Base-by-base conservation (phyloP, 306 rosid genomes). In the Cotoneaster glaucophyllus region DNA sequence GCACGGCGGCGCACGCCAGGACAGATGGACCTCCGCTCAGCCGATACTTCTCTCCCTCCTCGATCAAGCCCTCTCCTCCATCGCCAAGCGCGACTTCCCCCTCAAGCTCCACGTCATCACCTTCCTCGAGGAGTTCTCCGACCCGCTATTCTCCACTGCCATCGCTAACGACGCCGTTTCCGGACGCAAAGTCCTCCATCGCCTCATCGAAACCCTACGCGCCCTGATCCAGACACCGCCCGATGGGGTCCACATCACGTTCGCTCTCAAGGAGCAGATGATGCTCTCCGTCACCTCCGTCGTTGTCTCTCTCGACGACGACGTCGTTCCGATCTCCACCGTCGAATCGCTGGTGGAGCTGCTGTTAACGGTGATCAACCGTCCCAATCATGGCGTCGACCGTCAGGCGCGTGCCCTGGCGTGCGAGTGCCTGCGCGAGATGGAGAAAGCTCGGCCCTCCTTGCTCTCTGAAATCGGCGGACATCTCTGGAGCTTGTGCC, bases 401-500 rank as follows among this genome's bases (percentile, higher is more conserved):
- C 88, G 97, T 1, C 97, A 92, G 67, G 75, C 90, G 3, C 93
- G 98, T 6, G 91, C 84, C 15, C 70, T 87, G 17, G 96, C 93
- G 3, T 95, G 97, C n/a, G 97, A 95, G 84, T 95, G 98, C 67
- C 74, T 95, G 10, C 80, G 98, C 64, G 97, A 95, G 76, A 56
- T 95, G 82, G 98, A 95, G 80, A 87, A 75, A 17, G 83, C 91
- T 17, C 78, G 82, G 44, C 97, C 97, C 28, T 79, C 94, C 67
- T 80, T 95, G 54, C 96, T 95, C 21, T 92, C 97, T 8, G 92
- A 90, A 12, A 85, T 90, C 18, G 91, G 86, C 21, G 98, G 96
- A 1, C 97, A 95, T 72, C 78, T 95, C 19, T 95, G 98, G 98
- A 80, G 88, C 65, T 45, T 92, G 59, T 95, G 96, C 87, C 98